Percentiles rank a stretch among this genome's conserved stretches.
Evolutionary conservation across 1,284 basidiomycete species (phyloP).

Genomic region (Pterulicium gracile): DNA sequence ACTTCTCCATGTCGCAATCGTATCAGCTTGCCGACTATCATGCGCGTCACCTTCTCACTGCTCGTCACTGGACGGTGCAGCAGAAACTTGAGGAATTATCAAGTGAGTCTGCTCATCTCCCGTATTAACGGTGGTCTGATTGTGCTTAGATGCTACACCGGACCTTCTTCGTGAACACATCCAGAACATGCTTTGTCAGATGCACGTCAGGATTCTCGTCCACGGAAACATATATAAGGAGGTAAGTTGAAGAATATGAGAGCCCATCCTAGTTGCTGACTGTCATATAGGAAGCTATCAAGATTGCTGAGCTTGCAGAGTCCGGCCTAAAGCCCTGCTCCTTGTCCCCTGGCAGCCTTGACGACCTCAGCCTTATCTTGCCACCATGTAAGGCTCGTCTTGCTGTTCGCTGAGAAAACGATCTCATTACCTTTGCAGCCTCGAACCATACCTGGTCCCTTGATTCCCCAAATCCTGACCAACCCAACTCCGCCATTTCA

Average conservation of each 20-base stretch:
- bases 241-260: constrained; percentile 30
- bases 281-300: constrained; percentile 56
- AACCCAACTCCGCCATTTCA: constrained; percentile 78
- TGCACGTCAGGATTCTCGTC: constrained; percentile 71
- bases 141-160: constrained; percentile 46
- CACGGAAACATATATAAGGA: constrained; percentile 82
- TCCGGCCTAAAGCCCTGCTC: constrained; percentile 50
- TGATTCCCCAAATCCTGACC: constrained; percentile 75
- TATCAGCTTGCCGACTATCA: constrained; percentile 80
- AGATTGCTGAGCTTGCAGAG: constrained; percentile 68
- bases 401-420: background rate
- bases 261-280: constrained; percentile 2
- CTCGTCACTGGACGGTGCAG: constrained; percentile 69
- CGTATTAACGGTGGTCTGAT: constrained; percentile 8
- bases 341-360: constrained; percentile 41
- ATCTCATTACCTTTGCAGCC: constrained; percentile 26
- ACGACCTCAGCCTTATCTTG: constrained; percentile 57
- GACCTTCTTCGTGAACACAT: constrained; percentile 69
- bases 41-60: constrained; percentile 58
- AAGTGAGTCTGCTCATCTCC: constrained; percentile 37
- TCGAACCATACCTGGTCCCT: constrained; percentile 65
- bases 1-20: constrained; percentile 82
- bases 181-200: constrained; percentile 49
- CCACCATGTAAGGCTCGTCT: constrained; percentile 40
- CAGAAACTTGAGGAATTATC: constrained; percentile 77